phyloP scores from a whole-genome alignment of 2,329 filamentous ascomycete genomes.

The Ceratocystis smalleyi region DNA sequence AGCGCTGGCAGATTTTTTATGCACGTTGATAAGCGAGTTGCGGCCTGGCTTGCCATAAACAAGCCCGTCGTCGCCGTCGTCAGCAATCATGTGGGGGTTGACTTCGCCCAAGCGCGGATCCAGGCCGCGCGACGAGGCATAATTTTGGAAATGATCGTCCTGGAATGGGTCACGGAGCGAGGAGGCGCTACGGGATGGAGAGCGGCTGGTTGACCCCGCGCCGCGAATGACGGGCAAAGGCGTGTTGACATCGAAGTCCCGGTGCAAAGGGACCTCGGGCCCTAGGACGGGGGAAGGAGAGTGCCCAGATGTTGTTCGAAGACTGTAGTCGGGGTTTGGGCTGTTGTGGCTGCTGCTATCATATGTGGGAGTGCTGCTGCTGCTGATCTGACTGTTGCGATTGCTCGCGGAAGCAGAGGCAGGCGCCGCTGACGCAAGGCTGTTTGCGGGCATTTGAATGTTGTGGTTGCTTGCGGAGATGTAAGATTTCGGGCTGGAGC shows the following conservation, averaged over 20 bases:
- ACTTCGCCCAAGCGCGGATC: slow-evolving; percentile 42
- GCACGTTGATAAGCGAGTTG: slow-evolving; percentile 41
- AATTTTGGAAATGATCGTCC: slow-evolving; percentile 13
- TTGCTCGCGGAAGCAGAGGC: not conserved
- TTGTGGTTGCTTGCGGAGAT: not conserved
- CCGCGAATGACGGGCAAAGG: slow-evolving; percentile 1
- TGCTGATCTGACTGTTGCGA: slow-evolving; percentile 2
- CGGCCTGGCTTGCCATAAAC: slow-evolving; percentile 34
- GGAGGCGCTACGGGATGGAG: slow-evolving; percentile 8
- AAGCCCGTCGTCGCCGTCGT: slow-evolving; percentile 79
- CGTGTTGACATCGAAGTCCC: slow-evolving; percentile 11
- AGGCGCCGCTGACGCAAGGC: not conserved
- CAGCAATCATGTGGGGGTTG: slow-evolving; percentile 65
- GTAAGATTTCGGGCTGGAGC: not conserved
- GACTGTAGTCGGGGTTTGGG: slow-evolving; percentile 9
- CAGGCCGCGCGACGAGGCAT: slow-evolving; percentile 23
- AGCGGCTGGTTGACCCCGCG: not conserved
- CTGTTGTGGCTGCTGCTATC: not conserved
- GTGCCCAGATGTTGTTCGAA: not conserved
- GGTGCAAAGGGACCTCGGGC: slow-evolving; percentile 13
- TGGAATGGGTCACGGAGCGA: slow-evolving; percentile 15
- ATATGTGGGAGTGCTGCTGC: not conserved
- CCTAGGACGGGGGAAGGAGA: slow-evolving; percentile 10
- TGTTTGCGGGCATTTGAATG: not conserved
- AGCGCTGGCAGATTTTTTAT: slow-evolving; percentile 26